A percentile compares a stretch with the other conserved stretches of the same genome.
Conservation (phyloP, 1,139 yeast genomes). For the Blastobotrys buckinghamii region DNA sequence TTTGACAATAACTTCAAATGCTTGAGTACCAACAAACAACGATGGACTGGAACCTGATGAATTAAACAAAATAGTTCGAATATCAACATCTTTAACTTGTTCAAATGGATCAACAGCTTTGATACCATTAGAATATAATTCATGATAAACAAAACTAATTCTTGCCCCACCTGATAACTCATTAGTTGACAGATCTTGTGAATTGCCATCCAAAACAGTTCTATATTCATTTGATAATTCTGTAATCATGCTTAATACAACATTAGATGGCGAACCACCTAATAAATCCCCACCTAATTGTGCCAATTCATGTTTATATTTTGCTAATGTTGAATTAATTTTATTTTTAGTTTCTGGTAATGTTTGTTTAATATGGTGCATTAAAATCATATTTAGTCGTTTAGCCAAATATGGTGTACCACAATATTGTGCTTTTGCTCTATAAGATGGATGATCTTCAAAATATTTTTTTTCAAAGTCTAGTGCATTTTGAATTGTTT, state of each 20-base stretch:
- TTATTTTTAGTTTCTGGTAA: constrained; percentile 92
- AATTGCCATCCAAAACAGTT: constrained; percentile 89
- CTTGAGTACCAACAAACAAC: constrained; percentile 93
- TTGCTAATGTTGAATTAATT: constrained; percentile 82
- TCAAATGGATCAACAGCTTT: constrained; percentile 94
- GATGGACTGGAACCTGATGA: constrained; percentile 98
- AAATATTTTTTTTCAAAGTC: constrained; percentile 73
- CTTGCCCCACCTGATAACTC: constrained; percentile 96
- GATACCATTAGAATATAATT: constrained; percentile 89
- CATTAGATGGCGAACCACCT: constrained; percentile 81
- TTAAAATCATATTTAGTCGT: constrained; percentile 80
- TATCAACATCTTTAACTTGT: constrained; percentile 93
- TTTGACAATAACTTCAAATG: constrained; percentile 92
- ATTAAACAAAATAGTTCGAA: constrained; percentile 85
- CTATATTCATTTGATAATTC: constrained; percentile 89
- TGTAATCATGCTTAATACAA: constrained; percentile 86
- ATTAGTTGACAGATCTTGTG: constrained; percentile 73
- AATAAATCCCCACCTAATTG: constrained; percentile 70
- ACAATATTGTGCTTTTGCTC: constrained; percentile 84
- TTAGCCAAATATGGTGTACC: constrained; percentile 97
- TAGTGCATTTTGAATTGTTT: constrained; percentile 84
- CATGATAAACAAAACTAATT: constrained; percentile 95
- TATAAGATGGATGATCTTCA: constrained; percentile 90
- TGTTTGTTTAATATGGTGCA: constrained; percentile 92
- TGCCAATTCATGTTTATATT: constrained; percentile 73